Evolutionary conservation across 164 flowering plant species (phyloP).

Genomic region (Houttuynia cordata): DNA sequence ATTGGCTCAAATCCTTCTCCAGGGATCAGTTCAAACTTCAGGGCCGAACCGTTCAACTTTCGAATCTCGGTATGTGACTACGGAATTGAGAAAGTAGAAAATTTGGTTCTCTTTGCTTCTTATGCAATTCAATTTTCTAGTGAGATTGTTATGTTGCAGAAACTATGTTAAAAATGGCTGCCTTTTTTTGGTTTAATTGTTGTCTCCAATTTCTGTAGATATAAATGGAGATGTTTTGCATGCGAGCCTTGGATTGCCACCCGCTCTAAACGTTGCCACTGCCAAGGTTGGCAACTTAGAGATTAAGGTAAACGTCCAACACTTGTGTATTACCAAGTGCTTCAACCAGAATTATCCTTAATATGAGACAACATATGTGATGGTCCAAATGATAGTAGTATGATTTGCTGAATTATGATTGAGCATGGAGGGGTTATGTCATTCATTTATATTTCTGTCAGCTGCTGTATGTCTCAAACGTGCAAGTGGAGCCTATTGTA

Average conservation of each 20-base stretch:
- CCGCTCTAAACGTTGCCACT: constrained; percentile 63
- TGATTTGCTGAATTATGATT: too few species aligned
- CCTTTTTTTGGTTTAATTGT: background rate
- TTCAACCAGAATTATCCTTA: background rate
- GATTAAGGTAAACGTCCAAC: constrained; percentile 42
- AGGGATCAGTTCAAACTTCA: constrained; percentile 95
- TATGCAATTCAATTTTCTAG: too few species aligned
- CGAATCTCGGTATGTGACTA: constrained; percentile 34
- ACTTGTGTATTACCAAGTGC: background rate
- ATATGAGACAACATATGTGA: too few species aligned
- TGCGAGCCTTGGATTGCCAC: constrained; percentile 86
- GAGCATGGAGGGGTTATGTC: background rate
- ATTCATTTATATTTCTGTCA: constrained; percentile 8
- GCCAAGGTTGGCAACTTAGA: constrained; percentile 85
- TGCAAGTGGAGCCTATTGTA: constrained; percentile 81
- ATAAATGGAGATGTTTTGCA: constrained; percentile 93
- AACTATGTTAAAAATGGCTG: too few species aligned
- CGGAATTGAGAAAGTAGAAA: background rate
- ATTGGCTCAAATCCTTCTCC: constrained; percentile 89
- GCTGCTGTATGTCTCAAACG: constrained; percentile 83
- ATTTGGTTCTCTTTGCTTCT: background rate
- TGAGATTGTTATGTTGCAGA: too few species aligned
- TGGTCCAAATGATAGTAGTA: background rate
- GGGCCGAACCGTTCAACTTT: constrained; percentile 80
- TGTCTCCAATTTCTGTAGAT: constrained; percentile 26